These are phyloP conservation scores for Vanrija sp. DNA, from an alignment of 1,284 basidiomycete species.

Conservation along the genomic window DNA sequence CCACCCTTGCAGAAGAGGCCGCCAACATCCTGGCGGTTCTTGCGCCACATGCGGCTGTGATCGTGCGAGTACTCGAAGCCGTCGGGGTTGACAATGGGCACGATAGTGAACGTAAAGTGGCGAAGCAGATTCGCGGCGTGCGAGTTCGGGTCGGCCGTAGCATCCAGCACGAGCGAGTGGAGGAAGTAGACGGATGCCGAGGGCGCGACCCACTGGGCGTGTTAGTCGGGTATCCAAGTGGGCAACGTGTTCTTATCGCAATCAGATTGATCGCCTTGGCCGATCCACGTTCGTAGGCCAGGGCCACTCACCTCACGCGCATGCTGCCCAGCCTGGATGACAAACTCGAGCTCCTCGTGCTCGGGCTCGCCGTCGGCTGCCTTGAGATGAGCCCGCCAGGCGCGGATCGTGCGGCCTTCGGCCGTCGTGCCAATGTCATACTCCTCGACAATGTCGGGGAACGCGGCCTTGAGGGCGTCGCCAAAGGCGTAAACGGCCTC, in stretches of 20 bases:
- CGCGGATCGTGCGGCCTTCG: conserved; percentile 35
- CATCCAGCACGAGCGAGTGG: conserved; percentile 61
- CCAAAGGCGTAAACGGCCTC: conserved; percentile 41
- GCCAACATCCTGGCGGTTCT: conserved; percentile 63
- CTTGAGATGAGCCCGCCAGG: conserved; percentile 29
- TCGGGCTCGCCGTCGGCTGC: conserved; percentile 8
- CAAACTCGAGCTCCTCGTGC: conserved; percentile 51
- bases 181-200: conserved; percentile 68
- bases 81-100: conserved; percentile 78
- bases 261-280: not conserved
- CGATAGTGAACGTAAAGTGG: conserved; percentile 66
- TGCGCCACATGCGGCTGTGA: conserved; percentile 72
- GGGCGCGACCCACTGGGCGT: conserved; percentile 69
- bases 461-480: conserved; percentile 32
- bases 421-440: conserved; percentile 35
- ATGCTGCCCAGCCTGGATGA: conserved; percentile 73
- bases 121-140: conserved; percentile 53
- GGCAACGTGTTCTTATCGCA: not conserved
- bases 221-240: not conserved
- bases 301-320: conserved; percentile 62
- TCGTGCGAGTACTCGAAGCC: conserved; percentile 68
- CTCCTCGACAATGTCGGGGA: conserved; percentile 27
- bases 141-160: conserved; percentile 44
- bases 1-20: conserved; percentile 46
- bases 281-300: no score